Percentiles rank a stretch among this genome's conserved stretches.
Evolutionary conservation across 2,329 filamentous ascomycete species (phyloP).

Genomic region (Endocalyx cinctus): DNA sequence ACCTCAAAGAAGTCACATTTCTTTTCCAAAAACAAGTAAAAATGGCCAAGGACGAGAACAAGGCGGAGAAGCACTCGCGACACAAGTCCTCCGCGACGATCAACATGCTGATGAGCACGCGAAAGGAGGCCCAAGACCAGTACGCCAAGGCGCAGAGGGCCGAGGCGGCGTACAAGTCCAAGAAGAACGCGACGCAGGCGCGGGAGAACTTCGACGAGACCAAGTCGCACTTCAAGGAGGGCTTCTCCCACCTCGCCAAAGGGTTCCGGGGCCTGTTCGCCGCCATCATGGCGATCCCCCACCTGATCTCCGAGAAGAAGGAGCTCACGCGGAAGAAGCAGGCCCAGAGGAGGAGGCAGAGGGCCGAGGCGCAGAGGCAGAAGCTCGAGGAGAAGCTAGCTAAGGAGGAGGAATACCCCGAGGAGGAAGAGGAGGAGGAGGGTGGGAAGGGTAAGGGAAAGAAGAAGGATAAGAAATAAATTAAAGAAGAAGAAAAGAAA

Average conservation of each 20-base stretch:
- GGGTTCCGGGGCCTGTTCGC: conserved; percentile 28
- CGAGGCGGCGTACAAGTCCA: conserved; percentile 36
- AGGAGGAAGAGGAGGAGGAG: conserved; percentile 1
- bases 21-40: no score
- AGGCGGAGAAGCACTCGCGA: conserved; percentile 2
- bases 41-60: not conserved
- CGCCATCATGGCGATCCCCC: conserved; percentile 29
- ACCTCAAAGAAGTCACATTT: no score
- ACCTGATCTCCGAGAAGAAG: conserved; percentile 33
- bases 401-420: not conserved
- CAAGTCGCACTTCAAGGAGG: conserved; percentile 33
- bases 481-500: conserved; percentile 1
- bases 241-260: conserved; percentile 30
- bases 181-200: conserved; percentile 35
- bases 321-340: conserved; percentile 24
- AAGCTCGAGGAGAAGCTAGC: conserved; percentile 28
- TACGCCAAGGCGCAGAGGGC: conserved; percentile 34
- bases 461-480: not conserved
- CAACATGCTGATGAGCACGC: conserved; percentile 34
- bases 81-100: conserved; percentile 35
- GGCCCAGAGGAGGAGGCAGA: conserved; percentile 26
- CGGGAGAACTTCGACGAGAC: conserved; percentile 34
- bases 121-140: conserved; percentile 32
- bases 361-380: conserved; percentile 29
- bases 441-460: conserved; percentile 3